These are phyloP conservation scores for Cydonia oblonga DNA, from an alignment of 331 rosid genomes.

Conservation along the genomic window DNA sequence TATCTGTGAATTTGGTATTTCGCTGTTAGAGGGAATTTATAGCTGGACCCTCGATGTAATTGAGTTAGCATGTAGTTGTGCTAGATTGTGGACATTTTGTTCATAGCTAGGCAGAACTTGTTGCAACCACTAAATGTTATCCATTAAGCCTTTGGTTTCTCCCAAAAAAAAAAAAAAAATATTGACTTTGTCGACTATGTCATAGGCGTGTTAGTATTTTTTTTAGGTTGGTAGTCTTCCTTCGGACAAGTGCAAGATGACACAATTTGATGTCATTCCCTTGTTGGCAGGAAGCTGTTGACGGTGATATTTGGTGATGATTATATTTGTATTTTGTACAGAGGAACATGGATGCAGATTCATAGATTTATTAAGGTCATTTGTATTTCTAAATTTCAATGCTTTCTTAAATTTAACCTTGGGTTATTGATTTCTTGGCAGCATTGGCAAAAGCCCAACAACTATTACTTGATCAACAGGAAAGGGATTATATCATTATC, in stretches of 20 bases:
- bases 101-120: not conserved
- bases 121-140: not conserved
- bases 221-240: not conserved
- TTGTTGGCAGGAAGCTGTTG: not conserved
- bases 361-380: not conserved
- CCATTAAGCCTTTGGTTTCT: not conserved
- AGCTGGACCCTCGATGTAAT: not conserved
- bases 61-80: not conserved
- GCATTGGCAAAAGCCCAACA: conserved; percentile 96
- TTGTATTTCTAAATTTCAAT: conserved; percentile 4
- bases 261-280: not conserved
- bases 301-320: not conserved
- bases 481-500: conserved; percentile 77
- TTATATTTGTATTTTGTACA: not conserved
- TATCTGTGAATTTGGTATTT: not conserved
- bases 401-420: not conserved
- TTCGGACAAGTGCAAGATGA: not conserved
- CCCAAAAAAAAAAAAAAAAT: no score
- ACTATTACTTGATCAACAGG: conserved; percentile 81
- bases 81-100: not conserved
- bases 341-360: not conserved
- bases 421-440: conserved; percentile 35
- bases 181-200: not conserved
- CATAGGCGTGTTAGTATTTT: not conserved
- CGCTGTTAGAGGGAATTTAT: not conserved